phyloP scores from a whole-genome alignment of 2,329 filamentous ascomycete genomes.

The Xylaria sp. region DNA sequence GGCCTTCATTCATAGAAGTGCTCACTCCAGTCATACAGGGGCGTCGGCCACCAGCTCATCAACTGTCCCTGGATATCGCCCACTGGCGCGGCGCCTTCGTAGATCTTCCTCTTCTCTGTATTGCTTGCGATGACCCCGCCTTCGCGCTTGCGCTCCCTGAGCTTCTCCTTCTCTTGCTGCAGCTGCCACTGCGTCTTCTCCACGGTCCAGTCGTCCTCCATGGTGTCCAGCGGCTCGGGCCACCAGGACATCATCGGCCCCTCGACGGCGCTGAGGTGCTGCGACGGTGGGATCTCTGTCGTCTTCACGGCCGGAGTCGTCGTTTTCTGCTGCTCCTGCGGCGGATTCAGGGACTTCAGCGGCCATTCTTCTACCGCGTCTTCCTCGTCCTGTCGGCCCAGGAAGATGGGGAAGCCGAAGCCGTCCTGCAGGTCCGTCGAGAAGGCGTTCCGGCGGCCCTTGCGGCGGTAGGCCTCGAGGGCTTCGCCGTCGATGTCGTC shows the following conservation, averaged over 20 bases:
- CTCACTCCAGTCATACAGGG: slow-evolving; percentile 46
- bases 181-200: slow-evolving; percentile 35
- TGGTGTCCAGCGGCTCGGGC: slow-evolving; percentile 43
- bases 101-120: slow-evolving; percentile 22
- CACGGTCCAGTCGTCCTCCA: slow-evolving; percentile 43
- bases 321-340: neutral
- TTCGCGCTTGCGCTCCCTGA: slow-evolving; percentile 24
- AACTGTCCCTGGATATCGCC: slow-evolving; percentile 40
- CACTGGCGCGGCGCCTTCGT: slow-evolving; percentile 28
- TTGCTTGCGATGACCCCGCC: neutral
- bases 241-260: slow-evolving; percentile 49
- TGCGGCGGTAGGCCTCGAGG: slow-evolving; percentile 34
- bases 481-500: slow-evolving; percentile 3
- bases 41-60: slow-evolving; percentile 47
- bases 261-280: slow-evolving; percentile 35
- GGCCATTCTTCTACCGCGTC: slow-evolving; percentile 24
- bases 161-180: slow-evolving; percentile 24
- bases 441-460: slow-evolving; percentile 40
- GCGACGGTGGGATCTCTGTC: slow-evolving; percentile 16
- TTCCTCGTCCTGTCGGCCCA: slow-evolving; percentile 44
- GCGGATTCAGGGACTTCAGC: neutral
- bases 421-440: slow-evolving; percentile 40
- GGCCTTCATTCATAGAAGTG: slow-evolving; percentile 47
- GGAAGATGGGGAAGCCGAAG: slow-evolving; percentile 49
- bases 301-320: neutral